Percentiles rank a stretch among this genome's conserved stretches.
phyloP scores from a whole-genome alignment of 2,329 filamentous ascomycete species.

The Pestalotiopsis sp. region DNA sequence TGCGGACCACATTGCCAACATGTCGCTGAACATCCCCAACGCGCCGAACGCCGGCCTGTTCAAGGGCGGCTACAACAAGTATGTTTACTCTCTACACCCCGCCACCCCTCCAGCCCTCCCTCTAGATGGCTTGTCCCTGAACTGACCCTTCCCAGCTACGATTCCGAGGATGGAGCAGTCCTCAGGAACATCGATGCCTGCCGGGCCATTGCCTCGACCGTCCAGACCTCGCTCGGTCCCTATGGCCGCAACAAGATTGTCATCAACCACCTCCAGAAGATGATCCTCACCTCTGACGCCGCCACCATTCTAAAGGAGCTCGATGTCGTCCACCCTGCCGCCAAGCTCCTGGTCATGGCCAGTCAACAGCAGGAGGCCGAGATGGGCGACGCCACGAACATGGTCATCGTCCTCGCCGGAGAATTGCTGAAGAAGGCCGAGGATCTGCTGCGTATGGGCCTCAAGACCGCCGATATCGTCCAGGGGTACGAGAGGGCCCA shows the following conservation, averaged over 20 bases:
- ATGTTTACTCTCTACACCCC: slow-evolving; percentile 38
- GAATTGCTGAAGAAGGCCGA: slow-evolving; percentile 97
- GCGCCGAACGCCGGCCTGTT: slow-evolving; percentile 93
- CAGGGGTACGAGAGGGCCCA: slow-evolving; percentile 95
- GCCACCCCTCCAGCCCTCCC: slow-evolving; percentile 24
- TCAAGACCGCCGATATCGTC: slow-evolving; percentile 98
- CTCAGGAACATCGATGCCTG: slow-evolving; percentile 99
- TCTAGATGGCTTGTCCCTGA: slow-evolving; percentile 12
- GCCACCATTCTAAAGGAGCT: slow-evolving; percentile 97
- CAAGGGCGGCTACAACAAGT: slow-evolving; percentile 97
- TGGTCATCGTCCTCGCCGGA: slow-evolving; percentile 94
- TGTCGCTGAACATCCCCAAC: slow-evolving; percentile 96
- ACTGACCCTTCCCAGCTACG: slow-evolving; percentile 68
- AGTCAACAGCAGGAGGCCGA: slow-evolving; percentile 98
- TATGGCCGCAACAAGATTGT: slow-evolving; percentile 99
- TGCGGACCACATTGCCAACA: slow-evolving; percentile 39
- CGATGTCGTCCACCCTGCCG: slow-evolving; percentile 96
- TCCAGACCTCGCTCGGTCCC: slow-evolving; percentile 94
- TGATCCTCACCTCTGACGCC: slow-evolving; percentile 97
- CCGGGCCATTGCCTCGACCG: slow-evolving; percentile 90
- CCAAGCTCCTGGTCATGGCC: slow-evolving; percentile 97
- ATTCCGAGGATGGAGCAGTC: slow-evolving; percentile 98
- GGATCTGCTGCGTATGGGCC: slow-evolving; percentile 91
- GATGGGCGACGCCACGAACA: slow-evolving; percentile 98
- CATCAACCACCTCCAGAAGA: slow-evolving; percentile 99